A percentile compares a stretch with the other conserved stretches of the same genome.
phyloP scores from a whole-genome alignment of 2,329 filamentous ascomycete species.

The Cladosporium cucumerinum region DNA sequence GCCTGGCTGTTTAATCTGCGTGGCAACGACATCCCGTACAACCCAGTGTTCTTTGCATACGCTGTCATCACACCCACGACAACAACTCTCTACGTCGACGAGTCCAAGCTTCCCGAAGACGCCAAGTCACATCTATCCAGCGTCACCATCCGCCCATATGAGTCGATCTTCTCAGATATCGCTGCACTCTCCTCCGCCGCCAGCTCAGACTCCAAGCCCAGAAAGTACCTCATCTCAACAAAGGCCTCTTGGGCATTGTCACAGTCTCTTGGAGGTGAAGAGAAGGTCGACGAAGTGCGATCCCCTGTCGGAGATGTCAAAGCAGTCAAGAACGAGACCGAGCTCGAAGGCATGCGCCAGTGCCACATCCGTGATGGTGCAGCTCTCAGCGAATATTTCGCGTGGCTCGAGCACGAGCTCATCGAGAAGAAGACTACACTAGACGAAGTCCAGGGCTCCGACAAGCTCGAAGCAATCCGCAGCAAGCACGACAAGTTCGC shows the following conservation, averaged over 20 bases:
- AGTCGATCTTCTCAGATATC: conserved; percentile 75
- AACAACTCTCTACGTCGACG: conserved; percentile 80
- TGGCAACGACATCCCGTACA: conserved; percentile 93
- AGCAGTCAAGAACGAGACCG: conserved; percentile 86
- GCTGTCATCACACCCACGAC: conserved; percentile 75
- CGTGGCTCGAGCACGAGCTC: conserved; percentile 91
- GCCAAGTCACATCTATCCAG: conserved; percentile 67
- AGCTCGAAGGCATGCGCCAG: conserved; percentile 86
- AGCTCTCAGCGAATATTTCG: conserved; percentile 86
- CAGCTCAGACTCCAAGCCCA: conserved; percentile 37
- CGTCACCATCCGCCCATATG: conserved; percentile 77
- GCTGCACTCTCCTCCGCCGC: conserved; percentile 53
- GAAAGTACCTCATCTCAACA: conserved; percentile 80
- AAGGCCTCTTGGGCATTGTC: conserved; percentile 92
- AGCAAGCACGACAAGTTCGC: conserved; percentile 71
- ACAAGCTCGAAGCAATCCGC: conserved; percentile 79
- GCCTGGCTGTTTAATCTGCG: conserved; percentile 98
- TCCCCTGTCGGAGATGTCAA: conserved; percentile 89
- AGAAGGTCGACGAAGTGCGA: conserved; percentile 77
- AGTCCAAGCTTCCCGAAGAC: conserved; percentile 68
- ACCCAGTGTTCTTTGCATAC: conserved; percentile 98
- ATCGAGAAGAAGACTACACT: conserved; percentile 62
- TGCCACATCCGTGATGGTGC: conserved; percentile 94
- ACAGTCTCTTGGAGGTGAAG: conserved; percentile 78
- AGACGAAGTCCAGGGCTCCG: conserved; percentile 87